phyloP scores from a whole-genome alignment of 768 basidiomycete species.

The Boletus vinaceobasis region DNA sequence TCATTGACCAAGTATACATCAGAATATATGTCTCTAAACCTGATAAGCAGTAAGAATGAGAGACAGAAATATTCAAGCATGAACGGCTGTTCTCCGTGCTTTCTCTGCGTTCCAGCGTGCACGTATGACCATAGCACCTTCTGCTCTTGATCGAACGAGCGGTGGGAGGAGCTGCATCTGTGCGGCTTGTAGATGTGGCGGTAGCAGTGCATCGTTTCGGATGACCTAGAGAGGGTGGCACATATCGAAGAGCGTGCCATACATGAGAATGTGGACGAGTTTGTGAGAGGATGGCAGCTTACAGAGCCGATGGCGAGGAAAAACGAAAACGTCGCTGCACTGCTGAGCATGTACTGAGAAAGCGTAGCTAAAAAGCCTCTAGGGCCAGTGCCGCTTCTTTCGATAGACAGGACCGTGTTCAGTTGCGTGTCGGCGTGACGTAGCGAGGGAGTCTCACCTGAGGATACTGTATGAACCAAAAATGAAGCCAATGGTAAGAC shows the following conservation, averaged over 20 bases:
- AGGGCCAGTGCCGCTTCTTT: constrained; percentile 86
- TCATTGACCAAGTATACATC: constrained; percentile 10
- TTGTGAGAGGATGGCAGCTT: constrained; percentile 22
- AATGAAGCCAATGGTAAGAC: constrained; percentile 95
- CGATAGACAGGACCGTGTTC: background rate
- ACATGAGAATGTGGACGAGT: constrained; percentile 3
- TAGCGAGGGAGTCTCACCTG: constrained; percentile 48
- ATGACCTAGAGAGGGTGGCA: constrained; percentile 62
- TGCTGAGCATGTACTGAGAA: constrained; percentile 97
- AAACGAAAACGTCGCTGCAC: constrained; percentile 95
- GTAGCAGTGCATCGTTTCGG: constrained; percentile 67
- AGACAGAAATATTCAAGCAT: constrained; percentile 5
- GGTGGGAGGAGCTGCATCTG: constrained; percentile 57
- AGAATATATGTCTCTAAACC: constrained; percentile 13
- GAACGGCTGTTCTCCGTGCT: constrained; percentile 19
- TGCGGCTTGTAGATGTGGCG: constrained; percentile 61
- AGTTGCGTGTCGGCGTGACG: background rate
- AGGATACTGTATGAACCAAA: constrained; percentile 93
- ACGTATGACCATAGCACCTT: constrained; percentile 68
- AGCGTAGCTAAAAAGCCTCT: constrained; percentile 87
- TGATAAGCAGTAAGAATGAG: constrained; percentile 1
- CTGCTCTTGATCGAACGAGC: constrained; percentile 57
- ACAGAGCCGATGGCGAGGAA: constrained; percentile 96
- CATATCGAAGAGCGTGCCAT: background rate
- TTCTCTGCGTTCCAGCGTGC: constrained; percentile 74